Evolutionary conservation across 176 grass and related monocot genomes (phyloP).

Genomic region (Aechmea fasciata): DNA sequence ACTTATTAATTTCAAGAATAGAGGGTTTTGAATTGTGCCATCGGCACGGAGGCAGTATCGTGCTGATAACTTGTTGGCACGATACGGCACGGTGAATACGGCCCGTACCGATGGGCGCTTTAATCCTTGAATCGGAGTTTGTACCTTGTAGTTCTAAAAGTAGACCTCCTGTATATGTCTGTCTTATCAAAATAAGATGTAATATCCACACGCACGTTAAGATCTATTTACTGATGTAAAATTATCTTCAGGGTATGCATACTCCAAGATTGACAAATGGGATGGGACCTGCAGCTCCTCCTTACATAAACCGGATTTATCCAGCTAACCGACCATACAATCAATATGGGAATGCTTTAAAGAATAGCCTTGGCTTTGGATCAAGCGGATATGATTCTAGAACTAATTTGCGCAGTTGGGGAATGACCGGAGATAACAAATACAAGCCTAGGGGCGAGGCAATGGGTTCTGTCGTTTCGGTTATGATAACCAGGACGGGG

Average conservation of each 20-base stretch:
- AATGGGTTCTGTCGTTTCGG: slow-evolving; percentile 49
- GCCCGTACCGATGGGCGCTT: no score
- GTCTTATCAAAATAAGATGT: not conserved
- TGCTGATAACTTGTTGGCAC: no score
- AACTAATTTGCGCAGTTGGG: slow-evolving; percentile 57
- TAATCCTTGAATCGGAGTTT: not conserved
- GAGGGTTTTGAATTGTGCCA: no score
- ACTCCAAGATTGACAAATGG: slow-evolving; percentile 34
- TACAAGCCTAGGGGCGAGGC: slow-evolving; percentile 64
- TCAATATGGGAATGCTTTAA: slow-evolving; percentile 44
- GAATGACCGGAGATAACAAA: slow-evolving; percentile 39
- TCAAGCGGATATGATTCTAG: slow-evolving; percentile 70
- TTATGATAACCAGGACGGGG: slow-evolving; percentile 69
- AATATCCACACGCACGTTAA: not conserved
- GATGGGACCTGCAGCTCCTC: slow-evolving; percentile 54
- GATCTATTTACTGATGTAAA: slow-evolving; percentile 5
- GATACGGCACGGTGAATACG: no score
- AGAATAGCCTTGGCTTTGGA: slow-evolving; percentile 51
- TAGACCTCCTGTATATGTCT: not conserved
- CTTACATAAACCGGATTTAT: slow-evolving; percentile 55
- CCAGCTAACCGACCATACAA: slow-evolving; percentile 47
- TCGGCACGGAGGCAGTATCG: no score
- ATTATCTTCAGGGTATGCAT: slow-evolving; percentile 59
- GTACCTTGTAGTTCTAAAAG: not conserved
- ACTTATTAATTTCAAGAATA: no score